Evolutionary conservation across 305 asterid species (phyloP), one percentile per base, ranked within the genome.

Genomic region (Fraxinus ornus): DNA sequence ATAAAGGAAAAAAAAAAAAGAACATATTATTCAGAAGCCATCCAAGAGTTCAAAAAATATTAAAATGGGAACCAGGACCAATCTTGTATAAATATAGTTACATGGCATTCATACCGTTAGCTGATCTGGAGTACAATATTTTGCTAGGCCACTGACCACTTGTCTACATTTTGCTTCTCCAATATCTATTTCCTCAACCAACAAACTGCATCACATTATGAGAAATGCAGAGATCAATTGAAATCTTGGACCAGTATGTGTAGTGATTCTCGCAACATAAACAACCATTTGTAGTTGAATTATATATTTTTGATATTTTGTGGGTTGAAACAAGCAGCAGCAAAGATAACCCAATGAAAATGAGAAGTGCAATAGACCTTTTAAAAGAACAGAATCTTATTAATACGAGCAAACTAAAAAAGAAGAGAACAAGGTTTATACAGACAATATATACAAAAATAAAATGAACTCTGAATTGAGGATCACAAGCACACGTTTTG

Each of bases 181-280:
- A 88, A 93, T 84, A 87, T 96, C 98, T 87, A 96, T 96, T 90
- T 96, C 99, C 89, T 96, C 99, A 89, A 96, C 98, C 88, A 96
- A 90, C 86, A 94, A 90, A 88, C 99, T 96, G 91, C 81, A 88
- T 57, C 64, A 81, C 75, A 82, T 37, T 80, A 55, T 19, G 13
- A 84, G 71, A 82, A 32, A 44, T 68, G 81, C 36, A 26, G 83
- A 47, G 36, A 68, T 64, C 8, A 44, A 55, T 81, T 62, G 28
- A 35, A 70, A 55, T 80, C 70, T 62, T 64, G 21, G 22, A 71
- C 41, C 22, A 83, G 52, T 22, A 73, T 19, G 7, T 44, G 35
- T 9, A 36, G 72, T 60, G 75, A 66, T 49, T 80, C 36, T 80
- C 3, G 41, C 78, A 78, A 60, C 30, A 41, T 10, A 62, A 41